Conservation (phyloP, 2,329 filamentous ascomycete genomes). For the Knufia petricola region DNA sequence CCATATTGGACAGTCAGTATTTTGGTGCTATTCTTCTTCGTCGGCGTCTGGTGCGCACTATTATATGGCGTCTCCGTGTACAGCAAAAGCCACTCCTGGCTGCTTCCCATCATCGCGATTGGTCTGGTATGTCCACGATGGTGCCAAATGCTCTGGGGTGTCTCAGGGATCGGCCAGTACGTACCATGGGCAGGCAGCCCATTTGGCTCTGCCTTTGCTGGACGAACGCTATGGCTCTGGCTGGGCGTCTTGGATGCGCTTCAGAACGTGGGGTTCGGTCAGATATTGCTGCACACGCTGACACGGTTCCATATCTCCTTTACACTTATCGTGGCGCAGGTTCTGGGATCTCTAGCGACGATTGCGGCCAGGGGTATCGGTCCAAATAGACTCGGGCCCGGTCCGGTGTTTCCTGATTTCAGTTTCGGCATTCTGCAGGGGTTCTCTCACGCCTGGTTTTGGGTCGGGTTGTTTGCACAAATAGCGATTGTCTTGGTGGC, state of each 20-base stretch:
- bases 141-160: slow-evolving; percentile 50
- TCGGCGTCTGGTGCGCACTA: slow-evolving; percentile 40
- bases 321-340: slow-evolving; percentile 45
- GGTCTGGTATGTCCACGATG: slow-evolving; percentile 49
- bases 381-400: slow-evolving; percentile 43
- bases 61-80: slow-evolving; percentile 40
- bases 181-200: slow-evolving; percentile 44
- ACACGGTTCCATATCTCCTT: slow-evolving; percentile 48
- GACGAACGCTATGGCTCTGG: slow-evolving; percentile 47
- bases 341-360: slow-evolving; percentile 44
- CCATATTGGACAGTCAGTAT: slow-evolving; percentile 41
- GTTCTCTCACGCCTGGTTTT: slow-evolving; percentile 39
- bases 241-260: slow-evolving; percentile 48
- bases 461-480: slow-evolving; percentile 44
- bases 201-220: slow-evolving; percentile 37
- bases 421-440: slow-evolving; percentile 13
- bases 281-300: slow-evolving; percentile 49
- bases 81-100: slow-evolving; percentile 45
- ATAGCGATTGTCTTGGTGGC: slow-evolving; percentile 46
- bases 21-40: slow-evolving; percentile 28
- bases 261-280: slow-evolving; percentile 50
- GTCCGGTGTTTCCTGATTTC: slow-evolving; percentile 38
- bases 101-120: slow-evolving; percentile 50
- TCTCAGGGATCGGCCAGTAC: slow-evolving; percentile 43
- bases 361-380: slow-evolving; percentile 45